Conservation (phyloP, 2,329 filamentous ascomycete genomes). For the Cladobotryum mycophilum region DNA sequence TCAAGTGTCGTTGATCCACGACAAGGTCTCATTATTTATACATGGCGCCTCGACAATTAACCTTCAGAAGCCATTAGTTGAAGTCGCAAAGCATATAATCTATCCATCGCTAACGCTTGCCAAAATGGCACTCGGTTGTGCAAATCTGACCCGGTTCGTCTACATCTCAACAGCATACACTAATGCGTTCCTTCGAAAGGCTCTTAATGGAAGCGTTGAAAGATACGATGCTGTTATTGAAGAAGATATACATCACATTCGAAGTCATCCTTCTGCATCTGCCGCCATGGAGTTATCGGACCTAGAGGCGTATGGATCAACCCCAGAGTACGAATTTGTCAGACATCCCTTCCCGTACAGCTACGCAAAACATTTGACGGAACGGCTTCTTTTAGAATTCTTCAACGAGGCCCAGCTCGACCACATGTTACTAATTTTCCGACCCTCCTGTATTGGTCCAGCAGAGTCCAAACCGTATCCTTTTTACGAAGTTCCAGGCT, state of each 20-base stretch:
- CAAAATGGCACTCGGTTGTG: neutral
- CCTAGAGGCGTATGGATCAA: neutral
- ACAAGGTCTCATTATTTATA: too few relatives aligned
- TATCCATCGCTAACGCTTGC: neutral
- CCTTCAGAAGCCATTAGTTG: too few relatives aligned
- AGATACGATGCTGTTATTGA: neutral
- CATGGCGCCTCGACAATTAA: too few relatives aligned
- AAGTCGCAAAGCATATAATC: too few relatives aligned
- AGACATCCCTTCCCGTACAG: neutral
- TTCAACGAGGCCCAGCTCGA: neutral
- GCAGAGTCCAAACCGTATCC: constrained; percentile 1
- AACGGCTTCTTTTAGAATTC: neutral
- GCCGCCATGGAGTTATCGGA: neutral
- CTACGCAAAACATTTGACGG: constrained; percentile 1
- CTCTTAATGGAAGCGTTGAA: neutral
- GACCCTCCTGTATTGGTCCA: neutral
- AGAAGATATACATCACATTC: neutral
- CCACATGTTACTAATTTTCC: neutral
- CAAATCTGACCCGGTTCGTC: neutral
- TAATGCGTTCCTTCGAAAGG: neutral
- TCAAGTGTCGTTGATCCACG: too few relatives aligned
- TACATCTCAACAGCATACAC: neutral
- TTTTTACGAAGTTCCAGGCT: neutral
- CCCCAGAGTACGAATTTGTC: neutral
- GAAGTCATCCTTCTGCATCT: neutral